These are phyloP conservation scores for Pseudopyricularia javanii DNA, from an alignment of 2,329 filamentous ascomycete genomes.

Conservation along the genomic window DNA sequence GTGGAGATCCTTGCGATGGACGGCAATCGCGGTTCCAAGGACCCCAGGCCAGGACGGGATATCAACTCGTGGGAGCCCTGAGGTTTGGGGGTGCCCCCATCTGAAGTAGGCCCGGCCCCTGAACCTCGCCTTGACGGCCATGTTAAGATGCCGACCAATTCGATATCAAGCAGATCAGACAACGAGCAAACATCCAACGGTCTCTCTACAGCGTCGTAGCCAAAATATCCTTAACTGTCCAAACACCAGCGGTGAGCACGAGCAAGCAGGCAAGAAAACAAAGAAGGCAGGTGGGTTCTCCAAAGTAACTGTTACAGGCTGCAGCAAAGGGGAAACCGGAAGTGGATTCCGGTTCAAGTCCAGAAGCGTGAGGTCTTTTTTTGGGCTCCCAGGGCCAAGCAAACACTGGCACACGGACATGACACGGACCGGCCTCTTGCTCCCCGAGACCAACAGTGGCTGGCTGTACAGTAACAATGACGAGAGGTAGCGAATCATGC, in stretches of 20 bases:
- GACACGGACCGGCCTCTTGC: no score
- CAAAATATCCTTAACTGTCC: no score
- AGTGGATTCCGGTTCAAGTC: background rate
- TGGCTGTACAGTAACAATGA: background rate
- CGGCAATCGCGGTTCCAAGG: background rate
- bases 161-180: no score
- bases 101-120: no score
- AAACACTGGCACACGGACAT: background rate
- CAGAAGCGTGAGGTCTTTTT: background rate
- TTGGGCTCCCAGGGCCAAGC: background rate
- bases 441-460: no score
- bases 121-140: background rate
- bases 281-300: background rate
- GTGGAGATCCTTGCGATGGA: background rate
- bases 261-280: background rate
- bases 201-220: no score
- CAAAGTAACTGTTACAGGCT: background rate
- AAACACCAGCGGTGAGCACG: no score
- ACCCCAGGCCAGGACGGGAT: background rate
- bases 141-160: background rate
- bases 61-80: constrained; percentile 1
- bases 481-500: background rate
- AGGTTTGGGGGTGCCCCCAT: background rate
- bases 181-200: no score
- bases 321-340: background rate